Conservation (phyloP, 2,329 filamentous ascomycete species). For the Sordariomycetes sp. region DNA sequence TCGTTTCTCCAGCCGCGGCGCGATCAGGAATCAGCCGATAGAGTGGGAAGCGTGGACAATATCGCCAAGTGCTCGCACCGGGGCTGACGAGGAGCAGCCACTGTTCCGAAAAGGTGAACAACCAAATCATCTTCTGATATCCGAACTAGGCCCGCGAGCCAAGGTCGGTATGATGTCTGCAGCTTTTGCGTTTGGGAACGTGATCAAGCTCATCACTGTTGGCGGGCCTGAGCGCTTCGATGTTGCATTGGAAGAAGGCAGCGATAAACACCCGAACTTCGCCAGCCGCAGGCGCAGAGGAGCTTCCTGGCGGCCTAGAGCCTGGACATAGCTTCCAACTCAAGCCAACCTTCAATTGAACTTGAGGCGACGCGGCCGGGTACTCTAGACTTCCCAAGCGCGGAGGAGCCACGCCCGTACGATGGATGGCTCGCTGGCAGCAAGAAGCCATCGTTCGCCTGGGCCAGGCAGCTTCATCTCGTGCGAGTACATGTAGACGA, state of each 20-base stretch:
- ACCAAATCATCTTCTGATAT: slow-evolving; percentile 52
- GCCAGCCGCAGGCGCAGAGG: slow-evolving; percentile 28
- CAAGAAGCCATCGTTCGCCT: too few relatives aligned
- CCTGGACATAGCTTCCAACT: neutral
- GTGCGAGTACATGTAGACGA: too few relatives aligned
- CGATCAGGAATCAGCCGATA: slow-evolving; percentile 10
- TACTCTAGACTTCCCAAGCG: too few relatives aligned
- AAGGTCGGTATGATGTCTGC: slow-evolving; percentile 55
- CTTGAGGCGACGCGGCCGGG: too few relatives aligned
- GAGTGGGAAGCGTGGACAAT: slow-evolving; percentile 49
- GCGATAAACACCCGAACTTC: slow-evolving; percentile 19
- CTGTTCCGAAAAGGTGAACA: slow-evolving; percentile 30
- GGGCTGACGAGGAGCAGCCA: slow-evolving; percentile 34
- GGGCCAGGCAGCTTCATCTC: too few relatives aligned
- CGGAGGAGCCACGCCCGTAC: too few relatives aligned
- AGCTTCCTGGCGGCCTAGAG: slow-evolving; percentile 2
- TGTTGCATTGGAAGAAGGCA: slow-evolving; percentile 16
- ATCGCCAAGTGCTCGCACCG: slow-evolving; percentile 32
- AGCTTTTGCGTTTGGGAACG: slow-evolving; percentile 63
- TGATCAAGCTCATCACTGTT: slow-evolving; percentile 60
- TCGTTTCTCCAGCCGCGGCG: slow-evolving; percentile 13
- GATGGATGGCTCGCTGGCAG: too few relatives aligned
- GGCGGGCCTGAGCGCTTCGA: slow-evolving; percentile 52
- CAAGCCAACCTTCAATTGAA: neutral
- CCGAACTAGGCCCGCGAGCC: slow-evolving; percentile 54